Evolutionary conservation across 202 grass and related monocot species (phyloP).

Genomic region (Zizania palustris): DNA sequence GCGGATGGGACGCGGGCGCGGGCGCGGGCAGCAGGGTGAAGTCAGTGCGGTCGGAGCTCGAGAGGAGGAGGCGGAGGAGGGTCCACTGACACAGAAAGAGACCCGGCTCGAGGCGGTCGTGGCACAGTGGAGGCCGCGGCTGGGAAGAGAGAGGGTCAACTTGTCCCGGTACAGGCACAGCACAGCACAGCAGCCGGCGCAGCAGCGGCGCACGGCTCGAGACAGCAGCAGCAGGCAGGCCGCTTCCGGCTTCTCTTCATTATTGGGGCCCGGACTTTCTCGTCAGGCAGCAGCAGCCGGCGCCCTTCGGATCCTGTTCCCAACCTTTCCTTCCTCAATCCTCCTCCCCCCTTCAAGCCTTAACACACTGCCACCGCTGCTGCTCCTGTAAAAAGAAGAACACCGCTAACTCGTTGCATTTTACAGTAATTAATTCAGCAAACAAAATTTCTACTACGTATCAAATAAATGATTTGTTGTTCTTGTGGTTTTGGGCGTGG

Average conservation of each 20-base stretch:
- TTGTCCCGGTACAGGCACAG: slow-evolving; percentile 30
- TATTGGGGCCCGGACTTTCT: slow-evolving; percentile 52
- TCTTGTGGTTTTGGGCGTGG: too few relatives aligned
- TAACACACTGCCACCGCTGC: neutral
- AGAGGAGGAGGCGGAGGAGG: neutral
- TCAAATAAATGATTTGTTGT: too few relatives aligned
- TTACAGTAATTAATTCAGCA: too few relatives aligned
- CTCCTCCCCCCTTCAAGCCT: neutral
- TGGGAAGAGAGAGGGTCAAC: slow-evolving; percentile 27
- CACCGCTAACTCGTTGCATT: neutral
- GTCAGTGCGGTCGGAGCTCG: neutral
- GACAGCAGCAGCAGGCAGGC: slow-evolving; percentile 1
- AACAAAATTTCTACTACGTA: too few relatives aligned
- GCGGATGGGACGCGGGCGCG: slow-evolving; percentile 21
- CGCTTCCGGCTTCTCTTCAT: slow-evolving; percentile 40
- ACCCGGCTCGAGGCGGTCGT: slow-evolving; percentile 34
- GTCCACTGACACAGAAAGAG: slow-evolving; percentile 35
- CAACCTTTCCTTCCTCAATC: slow-evolving; percentile 1
- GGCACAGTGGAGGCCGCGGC: neutral
- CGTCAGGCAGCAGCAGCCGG: slow-evolving; percentile 28
- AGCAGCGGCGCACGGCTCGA: slow-evolving; percentile 62
- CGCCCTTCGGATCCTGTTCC: slow-evolving; percentile 49
- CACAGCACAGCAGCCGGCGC: neutral
- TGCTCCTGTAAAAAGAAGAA: neutral
- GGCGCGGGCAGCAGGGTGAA: neutral